phyloP scores from a whole-genome alignment of 768 basidiomycete species.

The Lactifluus volemus region DNA sequence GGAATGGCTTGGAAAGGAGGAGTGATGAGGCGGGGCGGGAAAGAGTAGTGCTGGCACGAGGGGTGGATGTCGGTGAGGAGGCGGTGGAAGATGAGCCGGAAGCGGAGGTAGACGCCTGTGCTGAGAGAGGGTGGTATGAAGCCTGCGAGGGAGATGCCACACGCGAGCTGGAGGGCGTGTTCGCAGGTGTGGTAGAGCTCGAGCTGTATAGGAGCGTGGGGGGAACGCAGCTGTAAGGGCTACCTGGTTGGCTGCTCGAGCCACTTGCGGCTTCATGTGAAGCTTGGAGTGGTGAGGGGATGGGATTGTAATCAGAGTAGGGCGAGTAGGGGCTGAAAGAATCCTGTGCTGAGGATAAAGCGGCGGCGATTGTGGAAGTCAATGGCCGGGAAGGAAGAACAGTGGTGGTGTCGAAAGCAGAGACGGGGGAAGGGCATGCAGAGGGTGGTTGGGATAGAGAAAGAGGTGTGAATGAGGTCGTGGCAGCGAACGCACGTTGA shows the following conservation, averaged over 20 bases:
- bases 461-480: conserved; percentile 23
- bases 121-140: conserved; percentile 23
- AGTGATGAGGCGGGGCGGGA: conserved; percentile 48
- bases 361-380: conserved; percentile 30
- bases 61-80: conserved; percentile 22
- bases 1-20: conserved; percentile 78
- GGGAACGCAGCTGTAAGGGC: conserved; percentile 44
- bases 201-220: conserved; percentile 48
- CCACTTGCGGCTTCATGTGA: conserved; percentile 23
- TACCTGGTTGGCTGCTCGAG: conserved; percentile 22
- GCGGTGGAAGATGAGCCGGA: conserved; percentile 17
- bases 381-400: conserved; percentile 41
- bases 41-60: conserved; percentile 38
- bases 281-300: conserved; percentile 45
- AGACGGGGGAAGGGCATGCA: conserved; percentile 29
- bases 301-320: conserved; percentile 51
- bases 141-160: conserved; percentile 28
- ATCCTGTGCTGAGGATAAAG: conserved; percentile 33
- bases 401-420: conserved; percentile 44
- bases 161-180: conserved; percentile 42
- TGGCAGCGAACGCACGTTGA: conserved; percentile 17
- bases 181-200: conserved; percentile 34
- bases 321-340: conserved; percentile 65
- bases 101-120: conserved; percentile 21
- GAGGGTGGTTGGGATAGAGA: conserved; percentile 26